These are phyloP conservation scores for Cryphonectria naterciae DNA, from an alignment of 2,329 filamentous ascomycete genomes.

Conservation along the genomic window DNA sequence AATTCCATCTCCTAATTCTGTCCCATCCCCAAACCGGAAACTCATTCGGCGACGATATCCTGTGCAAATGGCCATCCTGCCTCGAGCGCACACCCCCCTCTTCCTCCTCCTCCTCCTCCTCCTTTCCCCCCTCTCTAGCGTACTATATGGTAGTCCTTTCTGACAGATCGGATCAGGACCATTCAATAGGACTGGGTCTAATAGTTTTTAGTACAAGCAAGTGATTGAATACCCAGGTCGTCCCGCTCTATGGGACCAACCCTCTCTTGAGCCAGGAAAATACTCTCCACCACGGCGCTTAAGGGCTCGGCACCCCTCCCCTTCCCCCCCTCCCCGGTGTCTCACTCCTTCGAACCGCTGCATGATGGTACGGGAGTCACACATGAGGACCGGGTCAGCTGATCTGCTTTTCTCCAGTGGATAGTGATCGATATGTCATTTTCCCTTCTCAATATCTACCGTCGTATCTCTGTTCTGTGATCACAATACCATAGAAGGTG, in stretches of 20 bases:
- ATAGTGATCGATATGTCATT: constrained; percentile 7
- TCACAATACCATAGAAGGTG: neutral
- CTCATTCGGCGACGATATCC: neutral
- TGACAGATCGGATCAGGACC: neutral
- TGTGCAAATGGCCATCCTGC: constrained; percentile 10
- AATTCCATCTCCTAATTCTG: constrained; percentile 15
- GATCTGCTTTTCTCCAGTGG: constrained; percentile 12
- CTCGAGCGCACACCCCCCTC: neutral
- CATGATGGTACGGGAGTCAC: constrained; percentile 21
- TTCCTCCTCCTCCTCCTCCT: neutral
- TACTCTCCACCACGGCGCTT: constrained; percentile 24
- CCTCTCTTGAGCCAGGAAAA: neutral
- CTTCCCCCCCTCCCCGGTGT: neutral
- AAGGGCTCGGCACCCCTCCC: neutral
- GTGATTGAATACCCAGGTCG: neutral
- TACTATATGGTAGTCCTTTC: neutral
- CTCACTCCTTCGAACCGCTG: constrained; percentile 11
- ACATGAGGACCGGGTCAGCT: constrained; percentile 28
- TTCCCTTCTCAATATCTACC: neutral
- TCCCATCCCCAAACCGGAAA: constrained; percentile 8
- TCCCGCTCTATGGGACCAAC: neutral
- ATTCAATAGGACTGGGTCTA: neutral
- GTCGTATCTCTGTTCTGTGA: neutral
- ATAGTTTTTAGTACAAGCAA: neutral
- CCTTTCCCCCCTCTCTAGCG: neutral